Base-by-base conservation (phyloP, 768 basidiomycete species). In the Amanita muscaria region DNA sequence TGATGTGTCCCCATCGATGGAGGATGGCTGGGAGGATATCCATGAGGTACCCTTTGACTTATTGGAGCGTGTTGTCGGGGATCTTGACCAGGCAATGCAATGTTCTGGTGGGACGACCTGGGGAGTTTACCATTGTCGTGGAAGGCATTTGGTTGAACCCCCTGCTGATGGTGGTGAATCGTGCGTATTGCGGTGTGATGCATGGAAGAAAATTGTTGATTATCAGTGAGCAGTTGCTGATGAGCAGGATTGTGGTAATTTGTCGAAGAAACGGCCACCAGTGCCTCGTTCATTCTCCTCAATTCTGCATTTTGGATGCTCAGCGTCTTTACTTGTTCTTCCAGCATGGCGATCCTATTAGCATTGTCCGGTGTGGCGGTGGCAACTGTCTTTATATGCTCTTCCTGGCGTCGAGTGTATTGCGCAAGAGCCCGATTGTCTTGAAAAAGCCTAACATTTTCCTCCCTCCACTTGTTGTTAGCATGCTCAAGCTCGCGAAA, bases 381-480 rank as follows among this genome's bases (percentile, higher is more conserved):
- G n/a, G 54, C 29, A 14, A 42, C 34, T 22, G 14, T 18, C 15
- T 53, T 50, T 16, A 59, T 25, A 8, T 41, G 50, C 27, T 57
- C 53, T 12, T 49, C 56, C 27, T 55, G 52, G 11, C 41, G 46
- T 16, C 54, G 55, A 42, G 63, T 36, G 16, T 52, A 48, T 8
- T 42, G 49, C 3, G 56, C 49, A 9, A 71, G 64, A 11, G 47
- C 56, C 24, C 53, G 50, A 49, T 70, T 70, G 48, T 73, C 69
- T 42, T 66, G 60, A 46, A 57, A 66, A 21, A 68, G 58, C 48
- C 64, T 67, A 22, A 62, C 52, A 44, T 64, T 69, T 49, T 72
- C 68, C 15, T 44, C 39, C 42, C 63, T 59, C 59, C 62, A 67
- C 21, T 54, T 46, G 8, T 44, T 43, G 40, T 62, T 63, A 39